Conservation (phyloP, 495 filamentous ascomycete species). For the Annulohypoxylon stygium region DNA sequence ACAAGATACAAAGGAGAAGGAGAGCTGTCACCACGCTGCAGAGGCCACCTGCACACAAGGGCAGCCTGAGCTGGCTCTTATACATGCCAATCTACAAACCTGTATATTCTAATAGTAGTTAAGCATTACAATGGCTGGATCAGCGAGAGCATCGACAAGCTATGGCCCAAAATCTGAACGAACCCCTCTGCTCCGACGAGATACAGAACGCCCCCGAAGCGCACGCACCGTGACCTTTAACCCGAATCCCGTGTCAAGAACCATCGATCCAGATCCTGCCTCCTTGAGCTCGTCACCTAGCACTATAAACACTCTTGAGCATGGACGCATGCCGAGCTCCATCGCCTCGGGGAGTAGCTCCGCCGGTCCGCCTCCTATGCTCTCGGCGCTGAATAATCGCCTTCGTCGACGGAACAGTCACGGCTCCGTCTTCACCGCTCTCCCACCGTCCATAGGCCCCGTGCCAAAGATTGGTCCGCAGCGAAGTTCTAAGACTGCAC, state of each 20-base stretch:
- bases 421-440: slow-evolving; percentile 68
- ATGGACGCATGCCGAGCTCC: slow-evolving; percentile 43
- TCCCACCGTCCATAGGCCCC: slow-evolving; percentile 54
- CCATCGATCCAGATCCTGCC: slow-evolving; percentile 60
- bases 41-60: neutral
- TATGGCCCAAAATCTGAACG: slow-evolving; percentile 41
- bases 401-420: slow-evolving; percentile 87
- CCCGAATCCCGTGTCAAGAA: slow-evolving; percentile 62
- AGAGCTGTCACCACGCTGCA: slow-evolving; percentile 10
- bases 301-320: slow-evolving; percentile 25
- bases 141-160: slow-evolving; percentile 40
- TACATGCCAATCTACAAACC: neutral
- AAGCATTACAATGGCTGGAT: slow-evolving; percentile 41
- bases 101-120: neutral
- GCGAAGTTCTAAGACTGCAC: slow-evolving; percentile 91
- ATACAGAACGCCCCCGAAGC: slow-evolving; percentile 51
- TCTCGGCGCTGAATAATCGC: slow-evolving; percentile 87
- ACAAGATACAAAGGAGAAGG: slow-evolving; percentile 12
- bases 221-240: slow-evolving; percentile 64
- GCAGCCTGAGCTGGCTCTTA: slow-evolving; percentile 9
- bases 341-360: slow-evolving; percentile 21
- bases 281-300: slow-evolving; percentile 47
- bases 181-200: slow-evolving; percentile 59
- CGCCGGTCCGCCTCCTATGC: slow-evolving; percentile 67
- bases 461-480: slow-evolving; percentile 92